Evolutionary conservation across 177 flowering plant genomes (phyloP).

Genomic region (Vitis hybrid): DNA sequence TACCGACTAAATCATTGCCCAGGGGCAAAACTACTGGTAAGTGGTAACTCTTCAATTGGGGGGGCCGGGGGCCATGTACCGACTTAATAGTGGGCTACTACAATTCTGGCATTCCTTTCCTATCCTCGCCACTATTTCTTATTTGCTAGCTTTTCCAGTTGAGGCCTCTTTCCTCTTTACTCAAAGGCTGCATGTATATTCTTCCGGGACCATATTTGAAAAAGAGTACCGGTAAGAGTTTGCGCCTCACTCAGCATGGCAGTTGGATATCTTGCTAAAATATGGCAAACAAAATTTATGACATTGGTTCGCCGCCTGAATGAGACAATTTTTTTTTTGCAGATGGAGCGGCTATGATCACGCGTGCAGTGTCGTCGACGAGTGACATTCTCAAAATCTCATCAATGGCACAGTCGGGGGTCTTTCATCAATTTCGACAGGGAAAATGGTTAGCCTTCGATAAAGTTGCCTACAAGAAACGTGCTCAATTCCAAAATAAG

Average conservation of each 20-base stretch:
- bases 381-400: neutral
- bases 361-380: neutral
- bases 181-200: neutral
- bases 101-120: neutral
- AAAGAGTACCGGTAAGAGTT: too few relatives aligned
- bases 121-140: neutral
- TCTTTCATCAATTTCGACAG: too few relatives aligned
- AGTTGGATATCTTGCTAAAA: neutral
- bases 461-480: too few relatives aligned
- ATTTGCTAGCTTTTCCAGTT: neutral
- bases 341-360: conserved; percentile 2
- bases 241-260: neutral
- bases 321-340: neutral
- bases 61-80: neutral
- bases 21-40: too few relatives aligned
- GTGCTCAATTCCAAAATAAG: too few relatives aligned
- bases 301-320: neutral
- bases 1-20: too few relatives aligned
- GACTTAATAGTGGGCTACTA: neutral
- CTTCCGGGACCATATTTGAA: conserved; percentile 5
- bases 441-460: too few relatives aligned
- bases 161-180: neutral
- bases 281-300: neutral
- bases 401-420: neutral
- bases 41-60: too few relatives aligned